Evolutionary conservation across 805 yeast genomes (phyloP), one percentile per base, ranked within the genome.

Genomic region (Saccharomycopsis sp.): DNA sequence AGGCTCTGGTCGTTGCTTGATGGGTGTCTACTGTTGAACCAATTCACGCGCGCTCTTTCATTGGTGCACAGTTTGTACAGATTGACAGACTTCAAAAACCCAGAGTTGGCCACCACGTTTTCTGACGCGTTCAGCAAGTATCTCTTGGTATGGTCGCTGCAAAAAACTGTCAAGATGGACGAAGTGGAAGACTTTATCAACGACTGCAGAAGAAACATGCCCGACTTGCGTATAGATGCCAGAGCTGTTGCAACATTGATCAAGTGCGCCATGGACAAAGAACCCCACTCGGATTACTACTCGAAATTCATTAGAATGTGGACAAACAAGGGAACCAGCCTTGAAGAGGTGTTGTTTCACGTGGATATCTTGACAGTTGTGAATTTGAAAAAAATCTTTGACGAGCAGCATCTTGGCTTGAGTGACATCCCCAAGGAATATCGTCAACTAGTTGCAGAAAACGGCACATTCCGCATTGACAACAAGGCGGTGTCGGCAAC

Each of bases 1-100:
- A 80, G 80, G 51, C 64, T 80, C 15, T 86, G 88, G 77, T 73
- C 88, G 2, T 60, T 86, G 26, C 65, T 85, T 30, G 95, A 86
- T 51, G 89, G 92, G 0, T 79, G 88, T 49, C 54, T 86, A 23
- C 73, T 75, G 33, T 71, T 81, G 25, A 69, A 69, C 39, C 80
- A 82, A 53, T 72, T 69, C 50, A 71, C 68, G 17, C 67, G 95
- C 53, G 94, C 95, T 0, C 76, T 74, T 48, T 62, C 77, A 18
- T 75, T 85, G 16, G 59, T 86, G 30, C 64, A 67, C 40, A 77
- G 87, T 2, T 64, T 85, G 35, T 68, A 76, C 37, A 73, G 73
- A 16, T 57, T 75, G 16, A 57, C 66, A 4, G 53, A 59, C 3
- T 21, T 27, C 13, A 53, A 57, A 47, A 57, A 63, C 50, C 45